Evolutionary conservation across 768 basidiomycete genomes (phyloP), one percentile per base, ranked within the genome.

Genomic region (Hericium rajendrae): DNA sequence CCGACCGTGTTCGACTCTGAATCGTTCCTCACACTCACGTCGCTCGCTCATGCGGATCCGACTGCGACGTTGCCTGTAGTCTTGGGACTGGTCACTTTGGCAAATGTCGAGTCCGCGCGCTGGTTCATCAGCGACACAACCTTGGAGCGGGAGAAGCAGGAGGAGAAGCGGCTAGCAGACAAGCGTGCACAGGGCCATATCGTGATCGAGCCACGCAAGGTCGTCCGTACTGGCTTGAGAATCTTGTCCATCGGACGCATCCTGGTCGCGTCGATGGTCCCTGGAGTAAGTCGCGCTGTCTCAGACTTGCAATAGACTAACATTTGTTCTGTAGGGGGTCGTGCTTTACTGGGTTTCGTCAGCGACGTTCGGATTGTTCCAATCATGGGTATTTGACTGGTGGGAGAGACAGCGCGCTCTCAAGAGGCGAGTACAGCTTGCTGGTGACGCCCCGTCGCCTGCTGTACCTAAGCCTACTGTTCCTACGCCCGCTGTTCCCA

Each of bases 311-410:
- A 56, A 57, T 39, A 46, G 53, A 1, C 50, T 61, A 40, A n/a
- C 48, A 24, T 51, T 59, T 22, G 57, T 38, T 39, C 55, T 57
- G 55, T 58, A 88, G 89, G 79, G 84, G 51, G 74, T 91, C 24
- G 73, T 82, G 39, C 64, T 91, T 37, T 91, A 88, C 64, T 91
- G 89, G 89, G 74, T 84, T 2, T 81, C 85, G 12, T 91, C 89
- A 13, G 86, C 89, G 2, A 70, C 78, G 11, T 86, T 86, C 67
- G 88, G 88, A 43, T 72, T 91, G 18, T 58, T 85, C 13, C 88
- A 91, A 66, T 84, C 86, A 1, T 91, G 86, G 85, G 61, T 78
- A 37, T 71, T 91, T 57, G 85, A 89, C 56, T 86, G 78, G 72
- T 76, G 78, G 72, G 82, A 84, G 56, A 64, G 74, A 53, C 75